Evolutionary conservation across 2,329 filamentous ascomycete species (phyloP), one percentile per base, ranked within the genome.

Genomic region (Tolypocladium inflatum): DNA sequence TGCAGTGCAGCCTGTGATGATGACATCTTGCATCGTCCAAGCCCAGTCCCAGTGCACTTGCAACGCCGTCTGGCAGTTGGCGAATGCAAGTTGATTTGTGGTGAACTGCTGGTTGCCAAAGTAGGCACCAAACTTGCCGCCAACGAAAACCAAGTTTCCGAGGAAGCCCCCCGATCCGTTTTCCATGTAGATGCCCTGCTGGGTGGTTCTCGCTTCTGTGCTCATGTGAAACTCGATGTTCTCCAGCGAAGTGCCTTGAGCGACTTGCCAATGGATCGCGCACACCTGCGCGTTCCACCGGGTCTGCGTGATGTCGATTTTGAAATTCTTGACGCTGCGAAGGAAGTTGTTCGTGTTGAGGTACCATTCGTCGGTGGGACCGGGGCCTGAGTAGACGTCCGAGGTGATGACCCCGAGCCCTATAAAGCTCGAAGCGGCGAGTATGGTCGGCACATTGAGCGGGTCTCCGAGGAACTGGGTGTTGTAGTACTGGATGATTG

Each of bases 41-140:
- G 82, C 82, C 87, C 87, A 91, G 71, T 88, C 81, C 87, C 88
- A 90, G 62, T 86, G 81, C 72, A 88, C 82, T 67, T 80, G 83
- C 56, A 89, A 82, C 54, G 82, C 81, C 9, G 85, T 89, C 62
- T 82, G 77, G 70, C 83, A 85, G 67, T 79, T 76, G 63, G 84
- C 83, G 74, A 90, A 90, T 19, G 77, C 80, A 55, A 89, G 63
- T 68, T 88, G 87, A 50, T 84, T 78, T 61, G 84, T 84, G 3
- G 85, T 88, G 67, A 88, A 90, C 67, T 90, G 87, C 65, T 86
- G 83, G 66, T 82, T 85, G 19, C 83, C 84, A 52, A 64, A 51
- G 21, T 59, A 63, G 38, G 63, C 76, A 58, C 86, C 85, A 19
- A 75, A 74, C 4, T 77, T 77, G 60, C 83, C 83, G 57, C 83